phyloP scores from a whole-genome alignment of 116 monocot genomes.

The Zostera marina region DNA sequence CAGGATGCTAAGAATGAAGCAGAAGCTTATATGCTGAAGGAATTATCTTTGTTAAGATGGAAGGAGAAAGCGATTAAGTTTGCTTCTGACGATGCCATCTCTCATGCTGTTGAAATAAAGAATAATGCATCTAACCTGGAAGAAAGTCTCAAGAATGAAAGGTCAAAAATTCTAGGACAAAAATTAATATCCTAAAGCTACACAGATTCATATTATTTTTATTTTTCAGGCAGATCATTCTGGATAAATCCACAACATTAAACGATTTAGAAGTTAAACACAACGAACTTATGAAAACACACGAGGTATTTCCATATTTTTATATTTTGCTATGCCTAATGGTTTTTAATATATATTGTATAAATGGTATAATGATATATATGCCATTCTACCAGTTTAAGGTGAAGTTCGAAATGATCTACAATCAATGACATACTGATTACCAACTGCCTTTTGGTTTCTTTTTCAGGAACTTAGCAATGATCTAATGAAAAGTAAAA shows the following conservation, averaged over 20 bases:
- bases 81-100: constrained; percentile 57
- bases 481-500: constrained; percentile 65
- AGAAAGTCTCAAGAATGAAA: constrained; percentile 47
- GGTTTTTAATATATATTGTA: not conserved
- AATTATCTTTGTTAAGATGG: constrained; percentile 65
- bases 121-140: constrained; percentile 45
- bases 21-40: constrained; percentile 83
- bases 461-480: constrained; percentile 58
- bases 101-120: constrained; percentile 33
- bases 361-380: too few species aligned
- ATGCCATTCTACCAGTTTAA: too few species aligned
- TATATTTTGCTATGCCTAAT: not conserved
- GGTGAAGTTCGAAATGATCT: too few species aligned
- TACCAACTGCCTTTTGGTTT: not conserved
- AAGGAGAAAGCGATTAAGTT: constrained; percentile 74
- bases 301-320: constrained; percentile 31
- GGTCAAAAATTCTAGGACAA: constrained; percentile 20
- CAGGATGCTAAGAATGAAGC: constrained; percentile 90
- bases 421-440: too few species aligned
- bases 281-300: constrained; percentile 60
- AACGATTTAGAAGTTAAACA: constrained; percentile 54
- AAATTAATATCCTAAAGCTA: not conserved
- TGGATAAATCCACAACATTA: constrained; percentile 31
- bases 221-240: constrained; percentile 49
- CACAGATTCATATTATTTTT: not conserved